A percentile compares a stretch with the other conserved stretches of the same genome.
These are phyloP conservation scores for Venturia pyrina DNA, from an alignment of 2,329 filamentous ascomycete genomes.

Conservation along the genomic window DNA sequence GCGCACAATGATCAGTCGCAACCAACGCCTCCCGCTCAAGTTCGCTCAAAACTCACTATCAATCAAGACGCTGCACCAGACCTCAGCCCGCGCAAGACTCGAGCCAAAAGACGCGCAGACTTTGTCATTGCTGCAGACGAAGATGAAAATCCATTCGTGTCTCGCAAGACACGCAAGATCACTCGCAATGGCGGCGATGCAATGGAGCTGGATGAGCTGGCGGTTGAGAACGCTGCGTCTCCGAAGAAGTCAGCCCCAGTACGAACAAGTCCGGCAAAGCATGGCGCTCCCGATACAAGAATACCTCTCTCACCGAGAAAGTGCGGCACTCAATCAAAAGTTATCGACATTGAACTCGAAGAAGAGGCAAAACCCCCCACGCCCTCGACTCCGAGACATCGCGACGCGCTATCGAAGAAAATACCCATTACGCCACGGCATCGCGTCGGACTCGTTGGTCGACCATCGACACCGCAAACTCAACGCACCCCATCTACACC, in stretches of 20 bases:
- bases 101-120: constrained; percentile 9
- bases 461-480: constrained; percentile 66
- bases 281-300: constrained; percentile 33
- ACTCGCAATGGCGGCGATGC: constrained; percentile 16
- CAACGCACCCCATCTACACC: constrained; percentile 66
- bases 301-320: constrained; percentile 36
- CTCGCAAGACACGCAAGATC: constrained; percentile 22
- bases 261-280: constrained; percentile 37
- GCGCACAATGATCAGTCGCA: neutral
- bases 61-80: neutral
- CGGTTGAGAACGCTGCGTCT: constrained; percentile 21
- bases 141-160: constrained; percentile 49
- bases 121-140: constrained; percentile 13
- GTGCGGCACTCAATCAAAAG: constrained; percentile 34
- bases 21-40: neutral
- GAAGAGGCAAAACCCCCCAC: constrained; percentile 34
- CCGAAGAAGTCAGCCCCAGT: constrained; percentile 25
- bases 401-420: constrained; percentile 62
- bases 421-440: constrained; percentile 73
- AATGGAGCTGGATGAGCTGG: constrained; percentile 36
- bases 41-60: neutral
- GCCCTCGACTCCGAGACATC: constrained; percentile 65
- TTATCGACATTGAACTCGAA: constrained; percentile 31
- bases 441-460: constrained; percentile 66
- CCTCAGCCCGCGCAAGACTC: constrained; percentile 6